A percentile compares a stretch with the other conserved stretches of the same genome.
Evolutionary conservation across 2,329 filamentous ascomycete genomes (phyloP).

Genomic region (Apiospora koreana): DNA sequence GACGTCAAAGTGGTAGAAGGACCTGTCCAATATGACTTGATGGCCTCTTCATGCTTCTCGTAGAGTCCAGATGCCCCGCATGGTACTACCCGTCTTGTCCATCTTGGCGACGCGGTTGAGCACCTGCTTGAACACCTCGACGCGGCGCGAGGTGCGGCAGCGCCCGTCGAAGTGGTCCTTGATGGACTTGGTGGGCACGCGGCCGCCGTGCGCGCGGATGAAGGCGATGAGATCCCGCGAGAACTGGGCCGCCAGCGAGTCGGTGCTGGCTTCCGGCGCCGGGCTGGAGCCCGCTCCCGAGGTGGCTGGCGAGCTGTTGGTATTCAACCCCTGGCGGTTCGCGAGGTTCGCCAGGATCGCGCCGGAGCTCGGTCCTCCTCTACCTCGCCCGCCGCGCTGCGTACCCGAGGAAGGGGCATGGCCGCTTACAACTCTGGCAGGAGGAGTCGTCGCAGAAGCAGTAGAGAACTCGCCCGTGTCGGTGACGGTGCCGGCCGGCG

Average conservation of each 20-base stretch:
- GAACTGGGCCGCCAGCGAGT: neutral
- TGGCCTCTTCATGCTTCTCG: neutral
- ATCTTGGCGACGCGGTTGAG: conserved; percentile 75
- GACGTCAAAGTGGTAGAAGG: no score
- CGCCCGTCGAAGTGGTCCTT: conserved; percentile 88
- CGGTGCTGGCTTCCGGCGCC: conserved; percentile 28
- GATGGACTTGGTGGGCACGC: conserved; percentile 79
- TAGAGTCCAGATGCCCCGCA: conserved; percentile 52
- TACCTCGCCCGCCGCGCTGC: conserved; percentile 48
- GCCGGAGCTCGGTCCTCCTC: conserved; percentile 53
- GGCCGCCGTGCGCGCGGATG: conserved; percentile 74
- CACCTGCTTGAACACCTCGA: conserved; percentile 79
- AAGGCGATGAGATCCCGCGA: conserved; percentile 54
- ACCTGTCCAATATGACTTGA: no score
- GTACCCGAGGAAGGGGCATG: conserved; percentile 29
- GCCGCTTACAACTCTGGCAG: neutral
- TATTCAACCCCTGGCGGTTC: conserved; percentile 50
- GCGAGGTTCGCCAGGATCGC: conserved; percentile 59
- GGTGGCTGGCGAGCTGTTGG: neutral
- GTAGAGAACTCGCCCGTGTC: conserved; percentile 75
- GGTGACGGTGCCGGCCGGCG: conserved; percentile 84
- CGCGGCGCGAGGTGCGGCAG: conserved; percentile 68
- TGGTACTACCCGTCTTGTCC: conserved; percentile 56
- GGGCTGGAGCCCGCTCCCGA: neutral
- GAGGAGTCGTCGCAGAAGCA: neutral